A percentile compares a stretch with the other conserved stretches of the same genome.
Evolutionary conservation across 192 early-diverging fungal species (phyloP).

Genomic region (Podila clonocystis): DNA sequence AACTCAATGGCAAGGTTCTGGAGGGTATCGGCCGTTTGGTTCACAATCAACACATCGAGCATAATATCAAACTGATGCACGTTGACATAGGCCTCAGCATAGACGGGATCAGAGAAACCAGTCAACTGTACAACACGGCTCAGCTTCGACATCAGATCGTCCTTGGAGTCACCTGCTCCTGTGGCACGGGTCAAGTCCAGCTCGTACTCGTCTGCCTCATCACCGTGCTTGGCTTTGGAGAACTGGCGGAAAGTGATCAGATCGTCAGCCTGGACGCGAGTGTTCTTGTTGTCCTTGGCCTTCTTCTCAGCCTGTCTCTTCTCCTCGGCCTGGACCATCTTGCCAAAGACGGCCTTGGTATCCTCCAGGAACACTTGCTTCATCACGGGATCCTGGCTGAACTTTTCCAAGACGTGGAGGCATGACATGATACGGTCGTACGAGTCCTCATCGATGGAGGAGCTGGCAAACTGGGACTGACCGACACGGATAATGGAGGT

Average conservation of each 20-base stretch:
- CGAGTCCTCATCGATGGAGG: conserved; percentile 98
- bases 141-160: conserved; percentile 90
- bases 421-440: conserved; percentile 91
- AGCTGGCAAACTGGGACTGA: conserved; percentile 83
- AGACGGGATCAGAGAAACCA: conserved; percentile 97
- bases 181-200: conserved; percentile 92
- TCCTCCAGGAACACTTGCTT: conserved; percentile 67
- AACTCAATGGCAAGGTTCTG: conserved; percentile 99
- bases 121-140: conserved; percentile 96
- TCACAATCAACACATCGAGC: conserved; percentile 94
- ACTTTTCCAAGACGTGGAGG: conserved; percentile 77
- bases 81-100: conserved; percentile 97
- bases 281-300: conserved; percentile 72
- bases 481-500: conserved; percentile 94
- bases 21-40: conserved; percentile 94
- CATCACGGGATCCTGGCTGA: conserved; percentile 61
- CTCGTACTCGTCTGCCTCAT: conserved; percentile 84
- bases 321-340: conserved; percentile 77
- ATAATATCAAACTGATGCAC: conserved; percentile 98
- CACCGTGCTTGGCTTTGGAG: conserved; percentile 72
- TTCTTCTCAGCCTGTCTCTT: conserved; percentile 67
- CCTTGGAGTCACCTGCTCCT: conserved; percentile 71
- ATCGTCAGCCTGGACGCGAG: conserved; percentile 87
- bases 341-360: conserved; percentile 68
- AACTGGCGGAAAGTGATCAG: conserved; percentile 89